Evolutionary conservation across 1,284 basidiomycete species (phyloP).

Genomic region (Xanthoconium separans): DNA sequence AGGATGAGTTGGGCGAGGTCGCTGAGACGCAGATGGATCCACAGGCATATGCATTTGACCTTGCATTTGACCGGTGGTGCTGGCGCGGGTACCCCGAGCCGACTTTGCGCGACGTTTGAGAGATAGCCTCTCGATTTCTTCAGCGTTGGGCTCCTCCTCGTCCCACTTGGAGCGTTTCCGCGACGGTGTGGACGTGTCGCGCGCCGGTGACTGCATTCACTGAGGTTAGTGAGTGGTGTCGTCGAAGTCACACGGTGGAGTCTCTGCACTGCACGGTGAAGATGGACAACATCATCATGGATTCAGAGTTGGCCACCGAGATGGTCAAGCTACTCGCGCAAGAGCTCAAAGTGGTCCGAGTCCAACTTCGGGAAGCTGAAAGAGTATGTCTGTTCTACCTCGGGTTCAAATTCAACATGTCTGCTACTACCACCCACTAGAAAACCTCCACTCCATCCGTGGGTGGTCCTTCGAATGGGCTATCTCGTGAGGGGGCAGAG

Average conservation of each 20-base stretch:
- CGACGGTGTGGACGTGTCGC: slow-evolving; percentile 43
- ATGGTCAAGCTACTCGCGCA: slow-evolving; percentile 28
- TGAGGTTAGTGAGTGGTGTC: too few species aligned
- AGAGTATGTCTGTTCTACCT: slow-evolving; percentile 7
- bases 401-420: not conserved
- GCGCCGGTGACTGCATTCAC: slow-evolving; percentile 3
- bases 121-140: slow-evolving; percentile 31
- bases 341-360: slow-evolving; percentile 25
- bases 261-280: too few species aligned
- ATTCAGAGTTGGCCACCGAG: slow-evolving; percentile 26
- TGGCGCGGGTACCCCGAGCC: slow-evolving; percentile 14
- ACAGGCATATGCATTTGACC: slow-evolving; percentile 12
- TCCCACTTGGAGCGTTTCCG: slow-evolving; percentile 77
- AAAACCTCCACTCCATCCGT: slow-evolving; percentile 1
- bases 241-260: too few species aligned
- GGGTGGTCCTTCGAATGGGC: slow-evolving; percentile 1
- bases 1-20: slow-evolving; percentile 14
- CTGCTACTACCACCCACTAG: slow-evolving; percentile 5
- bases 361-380: slow-evolving; percentile 23
- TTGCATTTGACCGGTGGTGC: not conserved
- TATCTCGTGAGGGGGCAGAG: slow-evolving; percentile 7
- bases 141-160: slow-evolving; percentile 44
- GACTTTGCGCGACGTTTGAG: slow-evolving; percentile 50
- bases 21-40: slow-evolving; percentile 18
- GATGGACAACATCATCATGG: slow-evolving; percentile 23